phyloP scores from a whole-genome alignment of 2,329 filamentous ascomycete genomes.

The Cladophialophora immunda region DNA sequence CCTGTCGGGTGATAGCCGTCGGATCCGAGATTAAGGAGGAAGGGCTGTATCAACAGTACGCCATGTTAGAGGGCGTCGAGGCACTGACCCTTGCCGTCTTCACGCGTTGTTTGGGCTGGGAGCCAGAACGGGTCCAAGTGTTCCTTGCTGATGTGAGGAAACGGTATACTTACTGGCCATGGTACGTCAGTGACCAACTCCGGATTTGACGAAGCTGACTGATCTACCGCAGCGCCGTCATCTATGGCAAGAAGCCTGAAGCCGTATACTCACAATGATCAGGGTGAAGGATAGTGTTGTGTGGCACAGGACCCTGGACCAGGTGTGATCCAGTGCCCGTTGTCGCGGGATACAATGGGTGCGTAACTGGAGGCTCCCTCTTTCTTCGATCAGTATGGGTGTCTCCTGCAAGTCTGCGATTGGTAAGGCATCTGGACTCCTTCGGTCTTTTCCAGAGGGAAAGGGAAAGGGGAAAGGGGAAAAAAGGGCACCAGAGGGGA shows the following conservation, averaged over 20 bases:
- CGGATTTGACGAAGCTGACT: slow-evolving; percentile 34
- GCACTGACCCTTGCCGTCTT: slow-evolving; percentile 25
- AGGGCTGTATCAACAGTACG: slow-evolving; percentile 17
- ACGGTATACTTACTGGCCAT: slow-evolving; percentile 32
- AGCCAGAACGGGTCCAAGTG: slow-evolving; percentile 37
- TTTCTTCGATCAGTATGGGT: not conserved
- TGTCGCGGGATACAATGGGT: not conserved
- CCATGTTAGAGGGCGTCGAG: slow-evolving; percentile 27
- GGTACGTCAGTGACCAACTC: slow-evolving; percentile 36
- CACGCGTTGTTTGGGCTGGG: slow-evolving; percentile 24
- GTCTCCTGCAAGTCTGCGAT: not conserved
- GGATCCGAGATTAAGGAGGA: slow-evolving; percentile 34
- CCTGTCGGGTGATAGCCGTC: slow-evolving; percentile 47
- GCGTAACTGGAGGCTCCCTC: not conserved
- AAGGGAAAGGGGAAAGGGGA: not conserved
- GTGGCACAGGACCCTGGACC: not conserved
- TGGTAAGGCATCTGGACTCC: not conserved
- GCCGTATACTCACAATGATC: not conserved
- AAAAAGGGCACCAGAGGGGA: too few relatives aligned
- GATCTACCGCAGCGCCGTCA: slow-evolving; percentile 1
- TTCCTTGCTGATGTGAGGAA: slow-evolving; percentile 37
- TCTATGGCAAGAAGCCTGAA: slow-evolving; percentile 16
- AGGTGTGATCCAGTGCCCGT: not conserved
- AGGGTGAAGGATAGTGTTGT: not conserved
- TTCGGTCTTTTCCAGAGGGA: not conserved